Evolutionary conservation across 192 early-diverging fungal species (phyloP), one percentile per base, ranked within the genome.

Genomic region (Coemansia sp.): DNA sequence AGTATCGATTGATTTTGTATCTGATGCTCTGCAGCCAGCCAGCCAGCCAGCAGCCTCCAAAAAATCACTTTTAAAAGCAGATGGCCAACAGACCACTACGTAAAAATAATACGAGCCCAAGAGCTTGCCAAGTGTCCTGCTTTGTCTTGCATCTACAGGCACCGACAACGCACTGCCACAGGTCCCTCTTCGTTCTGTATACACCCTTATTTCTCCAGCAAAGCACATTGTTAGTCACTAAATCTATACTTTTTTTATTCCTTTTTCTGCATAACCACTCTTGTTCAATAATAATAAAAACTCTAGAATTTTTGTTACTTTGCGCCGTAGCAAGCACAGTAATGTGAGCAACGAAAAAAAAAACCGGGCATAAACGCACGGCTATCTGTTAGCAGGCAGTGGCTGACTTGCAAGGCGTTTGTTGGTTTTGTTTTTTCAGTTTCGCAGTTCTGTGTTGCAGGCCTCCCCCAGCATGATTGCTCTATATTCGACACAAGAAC

Each of bases 221-320:
- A 28, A 39, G 18, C 59, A 61, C 37, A 34, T 61, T 61, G 59
- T 61, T 61, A 61, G 59, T 61, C 59, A 41, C 20, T 41, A 38
- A 61, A 28, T 28, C 22, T 28, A 28, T 28, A 28, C 28, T 22
- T 56, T 56, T 56, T 15, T 28, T 28, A 4, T 56, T 56, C 28
- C 28, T 56, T 33, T 33, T 56, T 5, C 32, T 56, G 20, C 54
- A 56, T 33, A 7, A 28, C 32, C 54, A 56, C n/a, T 8, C 39
- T 41, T 41, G 39, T 41, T 41, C 9, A 48, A 48, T 48, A 12
- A 48, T 48, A 48, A 48, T 48, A 48, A 48, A 48, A 48, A 48
- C 14, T 2, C 45, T 48, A 48, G 45, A 48, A 48, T 48, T 48
- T 48, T 57, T 57, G 55, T 34, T 57, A 57, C 55, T 57, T 34